Conservation (phyloP, 1,284 basidiomycete species). For the Porogramme epimiltina region DNA sequence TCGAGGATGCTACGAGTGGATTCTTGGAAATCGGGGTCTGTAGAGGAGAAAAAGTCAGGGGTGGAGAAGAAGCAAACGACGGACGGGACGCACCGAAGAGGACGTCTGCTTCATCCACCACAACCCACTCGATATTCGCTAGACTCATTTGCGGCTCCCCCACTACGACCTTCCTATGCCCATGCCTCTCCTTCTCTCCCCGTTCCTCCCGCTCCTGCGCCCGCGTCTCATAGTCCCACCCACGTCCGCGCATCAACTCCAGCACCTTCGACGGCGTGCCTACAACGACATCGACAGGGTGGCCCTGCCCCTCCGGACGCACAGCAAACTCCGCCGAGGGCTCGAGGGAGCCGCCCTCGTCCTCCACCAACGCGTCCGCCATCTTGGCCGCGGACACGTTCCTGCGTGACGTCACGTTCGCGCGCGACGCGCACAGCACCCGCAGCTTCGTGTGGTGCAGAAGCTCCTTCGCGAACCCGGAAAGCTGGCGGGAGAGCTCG, state of each 20-base stretch:
- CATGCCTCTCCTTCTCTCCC: no score
- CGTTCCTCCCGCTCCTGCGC: constrained; percentile 25
- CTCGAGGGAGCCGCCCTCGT: constrained; percentile 28
- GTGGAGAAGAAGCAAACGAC: not conserved
- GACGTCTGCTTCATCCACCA: constrained; percentile 88
- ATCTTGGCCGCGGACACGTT: constrained; percentile 58
- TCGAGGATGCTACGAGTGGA: constrained; percentile 69
- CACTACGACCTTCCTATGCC: constrained; percentile 31
- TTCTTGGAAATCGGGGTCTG: constrained; percentile 80
- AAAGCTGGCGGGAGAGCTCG: constrained; percentile 81
- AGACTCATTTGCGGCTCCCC: constrained; percentile 59
- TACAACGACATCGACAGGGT: constrained; percentile 66
- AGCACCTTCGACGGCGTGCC: constrained; percentile 79
- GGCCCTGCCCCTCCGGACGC: not conserved
- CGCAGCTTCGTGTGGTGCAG: constrained; percentile 77
- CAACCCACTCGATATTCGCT: constrained; percentile 77
- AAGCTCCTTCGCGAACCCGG: constrained; percentile 72
- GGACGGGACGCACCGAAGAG: constrained; percentile 65
- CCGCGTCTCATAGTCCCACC: constrained; percentile 56
- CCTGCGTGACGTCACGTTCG: constrained; percentile 47
- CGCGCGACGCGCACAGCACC: constrained; percentile 68
- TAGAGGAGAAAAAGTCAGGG: not conserved
- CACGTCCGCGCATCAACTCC: constrained; percentile 66
- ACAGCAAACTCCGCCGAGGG: constrained; percentile 35
- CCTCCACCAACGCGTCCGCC: constrained; percentile 35